Evolutionary conservation across 1,284 basidiomycete genomes (phyloP).

Genomic region (Meripilus lineatus): DNA sequence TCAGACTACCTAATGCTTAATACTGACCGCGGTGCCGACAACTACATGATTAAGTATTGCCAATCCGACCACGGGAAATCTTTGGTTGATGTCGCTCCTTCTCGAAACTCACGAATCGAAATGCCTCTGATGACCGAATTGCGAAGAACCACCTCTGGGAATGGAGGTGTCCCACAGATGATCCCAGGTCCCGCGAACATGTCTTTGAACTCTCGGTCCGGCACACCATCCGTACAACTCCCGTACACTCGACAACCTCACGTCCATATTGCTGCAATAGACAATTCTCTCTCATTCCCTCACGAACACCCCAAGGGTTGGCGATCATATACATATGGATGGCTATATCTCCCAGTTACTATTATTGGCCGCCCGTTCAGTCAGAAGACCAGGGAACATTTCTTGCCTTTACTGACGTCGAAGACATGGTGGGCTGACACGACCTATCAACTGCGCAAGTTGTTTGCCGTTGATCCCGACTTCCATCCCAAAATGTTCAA

Average conservation of each 20-base stretch:
- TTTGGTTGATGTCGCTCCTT: conserved; percentile 73
- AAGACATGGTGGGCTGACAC: conserved; percentile 91
- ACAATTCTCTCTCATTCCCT: conserved; percentile 90
- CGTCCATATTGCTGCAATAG: conserved; percentile 87
- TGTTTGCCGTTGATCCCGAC: conserved; percentile 80
- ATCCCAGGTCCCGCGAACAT: conserved; percentile 17
- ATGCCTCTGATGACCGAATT: conserved; percentile 72
- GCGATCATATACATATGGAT: conserved; percentile 89
- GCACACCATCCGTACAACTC: conserved; percentile 19
- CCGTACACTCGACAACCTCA: conserved; percentile 35
- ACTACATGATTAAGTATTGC: conserved; percentile 87
- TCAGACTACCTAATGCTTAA: conserved; percentile 91
- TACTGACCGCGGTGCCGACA: conserved; percentile 80
- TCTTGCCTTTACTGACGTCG: conserved; percentile 76
- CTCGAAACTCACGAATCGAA: conserved; percentile 53
- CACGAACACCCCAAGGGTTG: conserved; percentile 87
- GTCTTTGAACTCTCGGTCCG: conserved; percentile 16
- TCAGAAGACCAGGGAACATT: conserved; percentile 75
- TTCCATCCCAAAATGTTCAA: conserved; percentile 85
- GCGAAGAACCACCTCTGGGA: conserved; percentile 39
- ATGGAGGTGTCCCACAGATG: conserved; percentile 34
- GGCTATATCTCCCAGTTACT: conserved; percentile 85
- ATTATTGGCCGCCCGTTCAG: conserved; percentile 84
- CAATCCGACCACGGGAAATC: conserved; percentile 71
- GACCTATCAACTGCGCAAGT: conserved; percentile 66